Base-by-base conservation (phyloP, 2,329 filamentous ascomycete species). In the Aspergillus luchuensis region DNA sequence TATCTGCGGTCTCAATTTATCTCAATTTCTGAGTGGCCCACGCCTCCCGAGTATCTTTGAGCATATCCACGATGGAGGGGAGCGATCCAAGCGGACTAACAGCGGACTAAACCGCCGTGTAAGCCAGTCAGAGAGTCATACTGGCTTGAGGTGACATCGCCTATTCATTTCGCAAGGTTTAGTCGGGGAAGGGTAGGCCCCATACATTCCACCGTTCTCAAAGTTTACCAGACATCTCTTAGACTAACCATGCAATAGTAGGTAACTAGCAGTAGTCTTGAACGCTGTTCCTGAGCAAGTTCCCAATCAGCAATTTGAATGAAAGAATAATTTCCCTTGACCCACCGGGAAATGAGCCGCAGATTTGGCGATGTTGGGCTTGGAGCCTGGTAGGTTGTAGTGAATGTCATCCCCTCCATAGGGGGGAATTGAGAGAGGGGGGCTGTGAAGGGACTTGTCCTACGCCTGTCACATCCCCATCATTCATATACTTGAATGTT, bases 401-500 rank as follows among this genome's bases (percentile, higher is more conserved):
- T 39, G 15, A 45, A 17, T 13, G 19, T 21, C 50, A 33, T 38
- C 51, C 51, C 51, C 51, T 53, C 51, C 51, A 53, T 53, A 53
- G 52, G 52, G 52, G 52, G 38, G 19, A 41, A 50, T 57, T 57
- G 49, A 5, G 33, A 36, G 33, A 19, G 33, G 33, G 47, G 41
- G 39, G 38, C 50, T 25, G 8, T 43, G 19, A 30, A 55, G 47
- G 57, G 21, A 25, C 15, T 30, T 57, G 17, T 19, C 53, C 33
- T 38, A 33, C 38, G 30, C 23, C 19, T 53, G 21, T 23, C 21
- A 19, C 49, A 25, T 63, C 33, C 33, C 33, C 33, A 36, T 45
- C 23, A 28, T 51, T 52, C 45, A 61, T 60, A 62, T 45, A 61
- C 56, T 58, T 58, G 56, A 57, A 51, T 51, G 53, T 63, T 38